Evolutionary conservation across 345 rosid species (phyloP).

Genomic region (Tarenaya hassleriana): DNA sequence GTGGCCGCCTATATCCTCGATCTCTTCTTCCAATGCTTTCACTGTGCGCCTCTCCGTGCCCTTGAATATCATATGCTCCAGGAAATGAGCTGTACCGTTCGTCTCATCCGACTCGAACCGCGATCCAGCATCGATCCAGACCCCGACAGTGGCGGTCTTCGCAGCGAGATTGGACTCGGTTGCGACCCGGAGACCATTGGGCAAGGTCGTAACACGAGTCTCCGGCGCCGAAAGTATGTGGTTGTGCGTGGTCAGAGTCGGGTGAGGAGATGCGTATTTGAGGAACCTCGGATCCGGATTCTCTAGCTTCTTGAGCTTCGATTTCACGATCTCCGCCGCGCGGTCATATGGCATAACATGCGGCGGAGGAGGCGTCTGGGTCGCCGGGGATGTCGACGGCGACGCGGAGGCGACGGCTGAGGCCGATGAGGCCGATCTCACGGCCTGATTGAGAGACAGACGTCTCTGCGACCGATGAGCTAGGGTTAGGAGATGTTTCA

Average conservation of each 20-base stretch:
- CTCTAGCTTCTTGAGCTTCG: slow-evolving; percentile 59
- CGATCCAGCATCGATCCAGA: slow-evolving; percentile 98
- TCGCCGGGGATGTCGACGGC: slow-evolving; percentile 14
- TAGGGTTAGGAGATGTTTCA: slow-evolving; percentile 37
- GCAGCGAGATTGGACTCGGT: slow-evolving; percentile 78
- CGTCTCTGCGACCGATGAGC: slow-evolving; percentile 56
- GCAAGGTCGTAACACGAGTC: slow-evolving; percentile 82
- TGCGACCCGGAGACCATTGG: slow-evolving; percentile 86
- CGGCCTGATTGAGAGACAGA: slow-evolving; percentile 19
- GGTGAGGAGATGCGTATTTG: slow-evolving; percentile 83
- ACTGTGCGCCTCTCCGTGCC: slow-evolving; percentile 70
- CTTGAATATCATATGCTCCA: slow-evolving; percentile 98
- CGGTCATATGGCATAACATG: slow-evolving; percentile 75
- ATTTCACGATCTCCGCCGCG: slow-evolving; percentile 50
- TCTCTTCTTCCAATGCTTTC: slow-evolving; percentile 71
- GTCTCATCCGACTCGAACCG: slow-evolving; percentile 81
- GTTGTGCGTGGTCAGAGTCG: slow-evolving; percentile 50
- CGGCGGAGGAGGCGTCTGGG: slow-evolving; percentile 51
- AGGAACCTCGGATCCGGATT: slow-evolving; percentile 86
- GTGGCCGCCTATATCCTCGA: slow-evolving; percentile 96
- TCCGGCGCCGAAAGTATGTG: slow-evolving; percentile 84
- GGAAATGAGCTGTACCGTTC: slow-evolving; percentile 88
- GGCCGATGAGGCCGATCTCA: slow-evolving; percentile 41
- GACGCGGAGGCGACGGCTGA: slow-evolving; percentile 34
- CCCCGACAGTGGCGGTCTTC: slow-evolving; percentile 86